Evolutionary conservation across 305 asterid species (phyloP).

Genomic region (Ilex paraguariensis): DNA sequence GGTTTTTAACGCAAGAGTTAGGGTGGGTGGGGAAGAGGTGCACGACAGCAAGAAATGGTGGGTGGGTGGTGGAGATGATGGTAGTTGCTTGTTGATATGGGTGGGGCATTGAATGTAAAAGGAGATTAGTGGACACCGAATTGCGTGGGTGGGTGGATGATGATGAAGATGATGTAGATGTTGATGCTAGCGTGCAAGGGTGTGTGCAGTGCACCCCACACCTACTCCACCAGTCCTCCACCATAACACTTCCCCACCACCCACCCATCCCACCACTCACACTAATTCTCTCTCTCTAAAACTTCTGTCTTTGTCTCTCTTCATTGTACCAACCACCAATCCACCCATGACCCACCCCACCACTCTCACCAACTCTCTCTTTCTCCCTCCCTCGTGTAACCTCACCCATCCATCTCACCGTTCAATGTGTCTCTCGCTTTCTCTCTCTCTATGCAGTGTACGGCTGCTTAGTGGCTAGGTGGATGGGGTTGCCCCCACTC

Average conservation of each 20-base stretch:
- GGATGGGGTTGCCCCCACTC: too few relatives aligned
- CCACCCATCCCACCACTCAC: conserved; percentile 9
- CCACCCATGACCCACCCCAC: too few relatives aligned
- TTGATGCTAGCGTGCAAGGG: conserved; percentile 33
- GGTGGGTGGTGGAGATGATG: conserved; percentile 5
- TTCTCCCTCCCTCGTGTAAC: too few relatives aligned
- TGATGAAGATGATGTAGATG: conserved; percentile 8
- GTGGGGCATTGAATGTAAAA: conserved; percentile 1
- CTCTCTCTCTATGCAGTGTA: too few relatives aligned
- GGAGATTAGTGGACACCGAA: conserved; percentile 3
- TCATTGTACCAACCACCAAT: too few relatives aligned
- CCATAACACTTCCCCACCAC: conserved; percentile 5
- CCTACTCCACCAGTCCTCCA: conserved; percentile 27
- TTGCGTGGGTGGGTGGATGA: conserved; percentile 7
- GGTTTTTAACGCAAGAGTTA: neutral
- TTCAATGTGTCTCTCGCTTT: too few relatives aligned
- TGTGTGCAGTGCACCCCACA: conserved; percentile 30
- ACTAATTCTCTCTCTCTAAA: neutral
- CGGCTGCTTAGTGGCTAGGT: too few relatives aligned
- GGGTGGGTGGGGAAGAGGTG: conserved; percentile 13
- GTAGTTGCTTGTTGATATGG: neutral
- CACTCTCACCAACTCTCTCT: too few relatives aligned
- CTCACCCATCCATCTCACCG: too few relatives aligned
- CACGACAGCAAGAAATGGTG: neutral
- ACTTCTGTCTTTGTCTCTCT: too few relatives aligned